Evolutionary conservation across 768 basidiomycete genomes (phyloP).

Genomic region (Russula sp.): DNA sequence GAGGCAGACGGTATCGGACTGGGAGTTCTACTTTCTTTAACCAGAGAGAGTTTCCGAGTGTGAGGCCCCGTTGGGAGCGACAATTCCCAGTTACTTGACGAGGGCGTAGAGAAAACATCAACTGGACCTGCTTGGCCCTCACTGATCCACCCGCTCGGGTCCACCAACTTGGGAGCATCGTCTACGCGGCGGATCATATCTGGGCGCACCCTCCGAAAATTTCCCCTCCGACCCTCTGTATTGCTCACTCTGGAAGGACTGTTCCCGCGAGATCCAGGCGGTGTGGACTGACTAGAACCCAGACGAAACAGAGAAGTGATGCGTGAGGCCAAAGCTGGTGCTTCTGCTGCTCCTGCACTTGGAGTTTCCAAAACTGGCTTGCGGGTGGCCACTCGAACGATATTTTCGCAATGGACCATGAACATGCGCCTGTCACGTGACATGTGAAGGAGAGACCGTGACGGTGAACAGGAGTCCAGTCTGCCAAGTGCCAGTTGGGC

Average conservation of each 20-base stretch:
- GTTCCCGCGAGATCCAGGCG: background rate
- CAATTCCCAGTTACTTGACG: background rate
- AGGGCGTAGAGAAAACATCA: background rate
- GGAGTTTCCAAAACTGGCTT: constrained; percentile 3
- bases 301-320: constrained; percentile 8
- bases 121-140: constrained; percentile 33
- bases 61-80: background rate
- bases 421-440: constrained; percentile 21
- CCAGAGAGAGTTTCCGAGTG: background rate
- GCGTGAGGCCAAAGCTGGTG: background rate
- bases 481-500: background rate
- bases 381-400: constrained; percentile 19
- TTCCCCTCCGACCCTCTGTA: background rate
- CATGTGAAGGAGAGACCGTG: background rate
- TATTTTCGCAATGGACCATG: constrained; percentile 17
- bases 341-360: constrained; percentile 32
- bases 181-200: constrained; percentile 79
- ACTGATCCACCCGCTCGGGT: constrained; percentile 70
- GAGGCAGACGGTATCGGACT: background rate
- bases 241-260: background rate
- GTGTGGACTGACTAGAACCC: background rate
- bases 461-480: background rate
- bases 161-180: constrained; percentile 57
- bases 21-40: background rate
- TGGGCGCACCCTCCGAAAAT: constrained; percentile 37